Conservation (phyloP, 305 asterid genomes). For the Fraxinus dipetala region DNA sequence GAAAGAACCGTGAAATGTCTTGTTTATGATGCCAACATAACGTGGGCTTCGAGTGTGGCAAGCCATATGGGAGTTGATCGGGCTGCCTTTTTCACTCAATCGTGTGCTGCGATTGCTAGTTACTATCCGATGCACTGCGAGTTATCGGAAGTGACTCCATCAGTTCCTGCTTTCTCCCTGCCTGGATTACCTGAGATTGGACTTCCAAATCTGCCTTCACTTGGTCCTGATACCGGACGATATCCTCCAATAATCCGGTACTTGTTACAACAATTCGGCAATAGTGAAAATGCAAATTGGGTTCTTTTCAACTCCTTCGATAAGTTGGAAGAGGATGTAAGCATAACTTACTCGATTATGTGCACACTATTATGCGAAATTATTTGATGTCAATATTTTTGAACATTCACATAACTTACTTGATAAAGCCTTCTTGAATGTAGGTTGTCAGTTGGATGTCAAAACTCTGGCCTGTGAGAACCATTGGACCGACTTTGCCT, state of each 20-base stretch:
- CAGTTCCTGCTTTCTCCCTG: conserved; percentile 32
- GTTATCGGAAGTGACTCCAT: conserved; percentile 27
- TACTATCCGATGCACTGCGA: conserved; percentile 55
- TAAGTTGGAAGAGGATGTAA: conserved; percentile 54
- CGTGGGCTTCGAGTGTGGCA: conserved; percentile 46
- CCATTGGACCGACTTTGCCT: conserved; percentile 54
- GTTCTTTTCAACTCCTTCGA: conserved; percentile 59
- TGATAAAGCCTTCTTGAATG: neutral
- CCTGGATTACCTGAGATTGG: conserved; percentile 37
- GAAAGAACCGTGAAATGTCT: conserved; percentile 46
- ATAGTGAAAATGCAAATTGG: conserved; percentile 49
- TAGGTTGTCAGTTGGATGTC: conserved; percentile 54
- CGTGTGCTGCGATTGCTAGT: conserved; percentile 52
- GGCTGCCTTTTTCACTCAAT: conserved; percentile 56
- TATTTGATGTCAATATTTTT: neutral
- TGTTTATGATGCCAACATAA: conserved; percentile 53
- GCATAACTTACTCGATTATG: neutral
- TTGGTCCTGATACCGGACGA: conserved; percentile 43
- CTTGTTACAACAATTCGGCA: conserved; percentile 43
- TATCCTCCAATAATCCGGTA: conserved; percentile 43
- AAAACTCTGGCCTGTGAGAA: conserved; percentile 42
- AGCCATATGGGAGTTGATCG: conserved; percentile 30
- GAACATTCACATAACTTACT: neutral
- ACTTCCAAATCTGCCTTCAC: conserved; percentile 47
- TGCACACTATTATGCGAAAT: neutral